Evolutionary conservation across 108 stramenopile species (phyloP), one percentile per base, ranked within the genome.

Genomic region (Skeletonema potamos): DNA sequence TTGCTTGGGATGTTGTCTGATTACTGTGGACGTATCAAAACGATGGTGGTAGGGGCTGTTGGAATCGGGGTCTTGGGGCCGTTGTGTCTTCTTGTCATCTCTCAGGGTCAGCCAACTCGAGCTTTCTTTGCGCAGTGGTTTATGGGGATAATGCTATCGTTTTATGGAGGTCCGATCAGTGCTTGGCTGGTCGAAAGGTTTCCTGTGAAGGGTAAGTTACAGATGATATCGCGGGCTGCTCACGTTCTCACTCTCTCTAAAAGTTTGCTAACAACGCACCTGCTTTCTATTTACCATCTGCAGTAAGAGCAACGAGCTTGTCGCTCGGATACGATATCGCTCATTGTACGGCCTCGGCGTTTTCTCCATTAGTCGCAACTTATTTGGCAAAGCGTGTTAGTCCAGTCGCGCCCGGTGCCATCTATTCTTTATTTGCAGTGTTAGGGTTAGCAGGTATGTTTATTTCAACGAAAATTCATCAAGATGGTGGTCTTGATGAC

Each of bases 181-280:
- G 85, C 88, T 5, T 92, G 86, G 86, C 58, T 89, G 11, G 82
- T 88, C 12, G 88, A 92, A 58, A 86, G 63, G 57, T 92, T 89
- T 56, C 39, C 39, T 41, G 39, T 41, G 39, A 41, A 41, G 39
- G 36, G 36, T 37, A 37, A 37, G 36, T 13, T 37, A 37, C 11
- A 37, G 1, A 2, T 12, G 1, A 37, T 10, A 32, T 32, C 30
- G 30, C 6, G 30, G 5, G 4, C 6, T 37, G 36, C 0, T 12
- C 11, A 12, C 2, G 11, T 12, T 37, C 36, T 12, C 12, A 12
- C 11, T 37, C 36, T 12, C 12, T 1, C 11, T 1, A 12, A 37
- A 37, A 12, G 11, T 37, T 11, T 11, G 0, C 11, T 37, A 10
- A 12, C 11, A 12, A 37, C 36, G 2, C 36, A 37, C 10, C 36